Conservation (phyloP, 163 green algal genomes). For the Volvox carteri region DNA sequence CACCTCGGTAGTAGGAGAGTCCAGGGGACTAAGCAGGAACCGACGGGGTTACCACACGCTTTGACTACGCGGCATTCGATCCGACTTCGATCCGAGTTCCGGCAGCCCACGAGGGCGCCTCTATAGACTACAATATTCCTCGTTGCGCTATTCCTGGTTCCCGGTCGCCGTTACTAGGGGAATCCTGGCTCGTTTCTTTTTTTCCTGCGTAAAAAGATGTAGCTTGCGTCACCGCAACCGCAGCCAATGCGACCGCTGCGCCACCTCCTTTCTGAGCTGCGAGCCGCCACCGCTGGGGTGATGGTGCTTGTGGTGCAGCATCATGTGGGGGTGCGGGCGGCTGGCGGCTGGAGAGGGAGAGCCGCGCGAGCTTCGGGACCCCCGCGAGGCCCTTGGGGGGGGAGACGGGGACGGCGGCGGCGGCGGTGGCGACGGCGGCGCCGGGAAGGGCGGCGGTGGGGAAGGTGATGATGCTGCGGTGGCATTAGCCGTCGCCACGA, state of each 20-base stretch:
- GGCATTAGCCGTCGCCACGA: neutral
- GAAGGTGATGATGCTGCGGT: neutral
- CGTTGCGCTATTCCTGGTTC: too few relatives aligned
- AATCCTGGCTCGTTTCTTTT: too few relatives aligned
- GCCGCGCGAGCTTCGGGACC: neutral
- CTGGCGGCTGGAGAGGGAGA: neutral
- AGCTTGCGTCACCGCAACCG: neutral
- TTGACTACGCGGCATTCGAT: too few relatives aligned
- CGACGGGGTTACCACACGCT: too few relatives aligned
- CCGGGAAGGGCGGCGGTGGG: neutral
- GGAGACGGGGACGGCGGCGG: neutral
- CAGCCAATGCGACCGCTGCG: slow-evolving; percentile 1
- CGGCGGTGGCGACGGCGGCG: neutral
- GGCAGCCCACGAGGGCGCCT: too few relatives aligned
- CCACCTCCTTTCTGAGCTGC: neutral
- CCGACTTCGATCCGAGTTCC: too few relatives aligned
- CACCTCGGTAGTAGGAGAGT: too few relatives aligned
- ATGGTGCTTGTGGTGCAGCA: slow-evolving; percentile 20
- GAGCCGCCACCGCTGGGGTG: neutral
- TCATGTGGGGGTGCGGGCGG: neutral
- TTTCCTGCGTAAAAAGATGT: too few relatives aligned
- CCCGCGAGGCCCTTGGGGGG: neutral
- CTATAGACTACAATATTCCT: too few relatives aligned
- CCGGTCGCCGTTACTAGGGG: too few relatives aligned
- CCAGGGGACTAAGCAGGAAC: too few relatives aligned